Conservation (phyloP, 495 filamentous ascomycete species). For the Xylaria venustula region DNA sequence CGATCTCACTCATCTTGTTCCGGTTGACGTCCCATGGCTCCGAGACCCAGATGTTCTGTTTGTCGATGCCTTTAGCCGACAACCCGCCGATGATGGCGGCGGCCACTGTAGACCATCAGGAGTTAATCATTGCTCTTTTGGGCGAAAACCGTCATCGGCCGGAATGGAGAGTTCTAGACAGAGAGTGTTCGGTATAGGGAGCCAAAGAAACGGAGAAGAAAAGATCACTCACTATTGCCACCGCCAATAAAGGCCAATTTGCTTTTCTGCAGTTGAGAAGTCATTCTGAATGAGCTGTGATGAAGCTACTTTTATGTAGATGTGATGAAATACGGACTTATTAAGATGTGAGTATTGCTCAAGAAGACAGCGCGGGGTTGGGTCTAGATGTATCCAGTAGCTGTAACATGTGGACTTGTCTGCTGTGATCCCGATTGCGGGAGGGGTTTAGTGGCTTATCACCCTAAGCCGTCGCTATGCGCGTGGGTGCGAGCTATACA, state of each 20-base stretch:
- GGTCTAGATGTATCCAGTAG: neutral
- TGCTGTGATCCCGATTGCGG: neutral
- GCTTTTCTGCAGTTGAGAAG: slow-evolving; percentile 26
- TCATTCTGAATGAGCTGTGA: slow-evolving; percentile 18
- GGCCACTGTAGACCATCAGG: slow-evolving; percentile 21
- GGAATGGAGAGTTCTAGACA: too few species aligned
- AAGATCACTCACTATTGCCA: slow-evolving; percentile 24
- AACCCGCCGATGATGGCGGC: slow-evolving; percentile 40
- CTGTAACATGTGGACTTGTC: too few species aligned
- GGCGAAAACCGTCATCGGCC: neutral
- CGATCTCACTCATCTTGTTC: slow-evolving; percentile 30
- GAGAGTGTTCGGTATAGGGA: too few species aligned
- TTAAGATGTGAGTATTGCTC: too few species aligned
- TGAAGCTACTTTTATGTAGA: neutral
- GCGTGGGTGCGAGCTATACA: too few species aligned
- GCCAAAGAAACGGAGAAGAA: neutral
- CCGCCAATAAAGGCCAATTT: slow-evolving; percentile 37
- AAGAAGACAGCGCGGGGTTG: neutral
- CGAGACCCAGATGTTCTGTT: slow-evolving; percentile 43
- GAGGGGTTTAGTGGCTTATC: neutral
- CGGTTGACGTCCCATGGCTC: slow-evolving; percentile 38
- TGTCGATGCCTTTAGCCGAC: slow-evolving; percentile 29
- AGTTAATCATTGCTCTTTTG: neutral
- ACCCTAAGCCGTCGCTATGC: too few species aligned
- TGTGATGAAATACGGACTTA: too few species aligned